phyloP scores from a whole-genome alignment of 257 asterid species.

The Solanum appendiculatum region DNA sequence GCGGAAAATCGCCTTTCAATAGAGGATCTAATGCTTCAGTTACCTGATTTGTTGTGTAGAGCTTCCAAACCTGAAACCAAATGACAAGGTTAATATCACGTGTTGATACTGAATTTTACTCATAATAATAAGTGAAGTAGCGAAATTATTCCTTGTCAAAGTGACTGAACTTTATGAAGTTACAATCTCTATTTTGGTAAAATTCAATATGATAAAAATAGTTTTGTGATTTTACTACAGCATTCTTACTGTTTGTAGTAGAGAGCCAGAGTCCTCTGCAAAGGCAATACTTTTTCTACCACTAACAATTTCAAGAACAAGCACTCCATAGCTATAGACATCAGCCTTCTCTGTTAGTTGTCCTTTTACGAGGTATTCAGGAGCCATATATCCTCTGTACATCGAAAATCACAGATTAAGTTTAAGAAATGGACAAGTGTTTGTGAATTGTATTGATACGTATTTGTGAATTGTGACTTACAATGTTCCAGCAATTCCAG shows the following conservation, averaged over 20 bases:
- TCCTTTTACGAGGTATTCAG: constrained; percentile 86
- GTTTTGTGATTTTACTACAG: no score
- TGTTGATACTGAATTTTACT: no score
- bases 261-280: constrained; percentile 54
- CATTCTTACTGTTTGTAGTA: constrained; percentile 54
- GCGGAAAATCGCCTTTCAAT: constrained; percentile 39
- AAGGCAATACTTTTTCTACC: constrained; percentile 73
- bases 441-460: neutral
- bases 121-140: neutral
- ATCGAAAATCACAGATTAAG: neutral
- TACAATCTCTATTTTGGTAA: no score
- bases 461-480: constrained; percentile 22
- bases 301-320: constrained; percentile 75
- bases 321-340: constrained; percentile 72
- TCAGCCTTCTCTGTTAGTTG: constrained; percentile 98
- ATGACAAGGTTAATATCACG: no score
- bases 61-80: constrained; percentile 60
- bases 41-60: constrained; percentile 32
- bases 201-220: no score
- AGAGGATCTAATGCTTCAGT: constrained; percentile 54
- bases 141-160: neutral
- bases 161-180: neutral
- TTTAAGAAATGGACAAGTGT: neutral
- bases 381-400: constrained; percentile 95
- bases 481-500: constrained; percentile 96